Conservation (phyloP, 345 rosid genomes). For the Eucalyptus urophylla region DNA sequence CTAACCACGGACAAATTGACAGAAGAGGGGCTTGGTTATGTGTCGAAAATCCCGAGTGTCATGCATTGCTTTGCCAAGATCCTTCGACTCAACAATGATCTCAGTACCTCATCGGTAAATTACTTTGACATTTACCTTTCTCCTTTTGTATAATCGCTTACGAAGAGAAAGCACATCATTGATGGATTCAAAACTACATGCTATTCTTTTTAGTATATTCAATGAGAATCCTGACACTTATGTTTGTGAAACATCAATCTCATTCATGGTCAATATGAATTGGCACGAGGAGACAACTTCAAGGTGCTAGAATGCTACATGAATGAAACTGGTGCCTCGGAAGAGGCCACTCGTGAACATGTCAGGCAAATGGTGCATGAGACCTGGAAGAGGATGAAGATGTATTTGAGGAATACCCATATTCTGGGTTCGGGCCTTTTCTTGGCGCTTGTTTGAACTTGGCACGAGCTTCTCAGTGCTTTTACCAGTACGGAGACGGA, state of each 20-base stretch:
- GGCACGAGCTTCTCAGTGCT: neutral
- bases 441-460: neutral
- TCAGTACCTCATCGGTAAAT: constrained; percentile 2
- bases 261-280: neutral
- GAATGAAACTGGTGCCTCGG: neutral
- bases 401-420: neutral
- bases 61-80: neutral
- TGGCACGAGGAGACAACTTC: neutral
- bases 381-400: constrained; percentile 5
- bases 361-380: neutral
- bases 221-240: neutral
- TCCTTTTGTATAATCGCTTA: neutral
- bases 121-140: neutral
- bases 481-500: constrained; percentile 3
- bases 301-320: constrained; percentile 2
- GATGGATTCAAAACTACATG: neutral
- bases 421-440: neutral
- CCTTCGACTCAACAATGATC: neutral
- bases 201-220: neutral
- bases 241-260: neutral
- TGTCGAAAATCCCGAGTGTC: neutral
- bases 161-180: neutral
- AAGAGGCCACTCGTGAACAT: neutral
- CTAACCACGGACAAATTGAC: neutral
- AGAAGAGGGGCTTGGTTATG: neutral